A percentile compares a stretch with the other conserved stretches of the same genome.
Conservation (phyloP, 176 grass and related monocot species). For the Avena atlantica region DNA sequence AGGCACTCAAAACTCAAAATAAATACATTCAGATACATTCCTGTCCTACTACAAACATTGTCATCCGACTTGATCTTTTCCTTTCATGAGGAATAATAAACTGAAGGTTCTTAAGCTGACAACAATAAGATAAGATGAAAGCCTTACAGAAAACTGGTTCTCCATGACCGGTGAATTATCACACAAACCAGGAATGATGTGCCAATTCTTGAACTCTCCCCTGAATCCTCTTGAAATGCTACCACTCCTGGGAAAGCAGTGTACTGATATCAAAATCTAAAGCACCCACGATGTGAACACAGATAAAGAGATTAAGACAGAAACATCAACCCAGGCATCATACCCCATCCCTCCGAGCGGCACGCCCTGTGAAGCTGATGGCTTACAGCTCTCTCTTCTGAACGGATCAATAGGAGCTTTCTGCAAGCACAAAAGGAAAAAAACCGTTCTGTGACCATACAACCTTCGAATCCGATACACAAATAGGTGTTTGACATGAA, state of each 20-base stretch:
- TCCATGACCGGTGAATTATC: constrained; percentile 93
- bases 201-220: constrained; percentile 99
- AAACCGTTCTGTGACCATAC: constrained; percentile 13
- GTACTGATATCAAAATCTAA: constrained; percentile 46
- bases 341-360: constrained; percentile 99
- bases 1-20: constrained; percentile 16
- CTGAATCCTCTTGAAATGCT: constrained; percentile 99
- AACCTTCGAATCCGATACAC: constrained; percentile 13
- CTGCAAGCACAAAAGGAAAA: constrained; percentile 55
- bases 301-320: constrained; percentile 19
- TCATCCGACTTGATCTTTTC: not conserved
- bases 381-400: constrained; percentile 85
- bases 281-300: constrained; percentile 1
- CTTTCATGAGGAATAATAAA: not conserved
- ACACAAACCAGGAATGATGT: constrained; percentile 95
- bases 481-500: not conserved
- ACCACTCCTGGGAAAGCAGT: constrained; percentile 76
- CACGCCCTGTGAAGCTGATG: constrained; percentile 91
- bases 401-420: constrained; percentile 99
- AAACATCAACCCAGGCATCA: constrained; percentile 25
- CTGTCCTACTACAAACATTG: not conserved
- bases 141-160: constrained; percentile 98
- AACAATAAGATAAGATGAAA: constrained; percentile 40
- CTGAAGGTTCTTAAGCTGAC: not conserved
- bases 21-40: not conserved